phyloP scores from a whole-genome alignment of 768 basidiomycete species.

The Russula brevipes region DNA sequence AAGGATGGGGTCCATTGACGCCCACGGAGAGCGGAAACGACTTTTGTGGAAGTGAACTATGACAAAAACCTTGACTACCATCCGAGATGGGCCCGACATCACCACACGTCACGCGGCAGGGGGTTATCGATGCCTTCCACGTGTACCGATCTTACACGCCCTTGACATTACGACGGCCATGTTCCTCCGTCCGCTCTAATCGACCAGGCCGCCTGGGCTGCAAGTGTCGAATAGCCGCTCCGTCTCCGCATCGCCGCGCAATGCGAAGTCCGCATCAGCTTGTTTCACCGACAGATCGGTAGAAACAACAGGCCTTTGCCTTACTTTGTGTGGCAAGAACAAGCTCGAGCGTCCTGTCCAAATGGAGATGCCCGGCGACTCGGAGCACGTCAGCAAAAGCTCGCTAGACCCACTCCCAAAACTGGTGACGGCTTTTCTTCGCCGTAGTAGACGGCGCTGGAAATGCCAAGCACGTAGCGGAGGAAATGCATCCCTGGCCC shows the following conservation, averaged over 20 bases:
- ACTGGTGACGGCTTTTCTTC: background rate
- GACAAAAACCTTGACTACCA: constrained; percentile 11
- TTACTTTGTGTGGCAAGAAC: constrained; percentile 13
- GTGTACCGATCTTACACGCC: constrained; percentile 5
- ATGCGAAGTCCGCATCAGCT: background rate
- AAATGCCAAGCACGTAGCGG: background rate
- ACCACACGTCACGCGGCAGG: constrained; percentile 1
- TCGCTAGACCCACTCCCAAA: background rate
- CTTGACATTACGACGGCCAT: background rate
- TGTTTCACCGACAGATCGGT: constrained; percentile 22
- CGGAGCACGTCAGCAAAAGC: background rate
- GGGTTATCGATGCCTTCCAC: constrained; percentile 2
- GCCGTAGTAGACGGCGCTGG: background rate
- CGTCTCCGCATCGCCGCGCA: constrained; percentile 16
- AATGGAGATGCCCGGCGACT: constrained; percentile 9
- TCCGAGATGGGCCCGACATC: background rate
- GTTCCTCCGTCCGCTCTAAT: background rate
- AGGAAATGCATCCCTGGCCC: background rate
- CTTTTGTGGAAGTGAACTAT: background rate
- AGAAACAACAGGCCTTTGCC: constrained; percentile 5
- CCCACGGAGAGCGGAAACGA: constrained; percentile 1
- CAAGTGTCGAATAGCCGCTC: background rate
- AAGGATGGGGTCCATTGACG: background rate
- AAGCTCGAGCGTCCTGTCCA: constrained; percentile 8
- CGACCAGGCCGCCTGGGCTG: background rate